Conservation (phyloP, 139 green algal genomes). For the Asterochloris erici region DNA sequence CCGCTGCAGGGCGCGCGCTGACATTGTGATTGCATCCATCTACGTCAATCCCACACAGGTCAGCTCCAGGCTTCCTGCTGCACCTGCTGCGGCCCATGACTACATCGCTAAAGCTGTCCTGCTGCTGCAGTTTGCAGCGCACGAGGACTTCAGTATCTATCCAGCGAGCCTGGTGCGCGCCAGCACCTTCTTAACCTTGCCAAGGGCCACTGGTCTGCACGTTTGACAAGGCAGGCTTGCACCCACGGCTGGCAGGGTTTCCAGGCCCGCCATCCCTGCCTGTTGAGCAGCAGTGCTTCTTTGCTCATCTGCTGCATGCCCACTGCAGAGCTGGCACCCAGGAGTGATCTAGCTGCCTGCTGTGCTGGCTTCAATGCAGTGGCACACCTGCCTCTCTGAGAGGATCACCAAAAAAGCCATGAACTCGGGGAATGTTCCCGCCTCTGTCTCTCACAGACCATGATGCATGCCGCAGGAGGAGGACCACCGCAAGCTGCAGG, state of each 20-base stretch:
- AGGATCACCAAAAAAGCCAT: too few species aligned
- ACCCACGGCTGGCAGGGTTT: too few species aligned
- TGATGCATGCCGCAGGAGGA: conserved; percentile 40
- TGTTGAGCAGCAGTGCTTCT: background rate
- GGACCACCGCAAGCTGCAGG: conserved; percentile 71
- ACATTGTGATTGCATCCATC: conserved; percentile 90
- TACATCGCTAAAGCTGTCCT: background rate
- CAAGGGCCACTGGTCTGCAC: too few species aligned
- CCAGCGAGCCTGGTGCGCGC: conserved; percentile 32
- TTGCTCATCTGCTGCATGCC: background rate
- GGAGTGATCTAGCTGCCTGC: too few species aligned
- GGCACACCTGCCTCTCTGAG: too few species aligned
- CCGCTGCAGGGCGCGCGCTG: conserved; percentile 54
- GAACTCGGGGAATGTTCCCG: background rate
- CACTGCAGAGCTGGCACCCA: too few species aligned
- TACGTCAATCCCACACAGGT: conserved; percentile 98
- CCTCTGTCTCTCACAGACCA: background rate
- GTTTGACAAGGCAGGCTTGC: too few species aligned
- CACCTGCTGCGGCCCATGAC: too few species aligned
- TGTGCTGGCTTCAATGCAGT: too few species aligned
- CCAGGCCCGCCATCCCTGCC: background rate
- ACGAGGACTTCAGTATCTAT: conserved; percentile 97
- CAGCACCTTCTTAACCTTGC: too few species aligned
- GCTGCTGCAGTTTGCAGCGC: conserved; percentile 67
- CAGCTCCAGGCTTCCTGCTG: background rate